Evolutionary conservation across 2,329 filamentous ascomycete genomes (phyloP), one percentile per base, ranked within the genome.

Genomic region (Neofusicoccum ribis): DNA sequence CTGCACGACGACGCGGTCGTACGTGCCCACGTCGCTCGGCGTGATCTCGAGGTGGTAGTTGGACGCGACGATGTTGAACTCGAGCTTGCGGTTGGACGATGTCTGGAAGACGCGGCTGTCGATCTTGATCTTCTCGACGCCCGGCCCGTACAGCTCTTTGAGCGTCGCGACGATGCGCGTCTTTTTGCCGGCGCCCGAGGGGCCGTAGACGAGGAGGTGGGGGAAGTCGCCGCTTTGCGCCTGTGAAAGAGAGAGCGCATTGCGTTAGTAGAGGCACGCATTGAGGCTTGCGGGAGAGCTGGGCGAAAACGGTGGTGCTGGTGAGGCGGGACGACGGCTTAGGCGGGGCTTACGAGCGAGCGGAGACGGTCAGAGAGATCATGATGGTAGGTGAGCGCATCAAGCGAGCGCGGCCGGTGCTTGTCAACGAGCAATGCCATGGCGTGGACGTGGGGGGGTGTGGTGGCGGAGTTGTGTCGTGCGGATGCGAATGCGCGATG

Each of bases 81-180:
- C 95, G 72, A 99, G 89, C 80, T 99, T 99, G 76, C 95, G 92
- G 79, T 97, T 98, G 74, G 90, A 91, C 23, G 88, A 93, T 1
- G 95, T 98, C 79, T 97, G 93, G 82, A 99, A 99, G 66, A 97
- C 91, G 69, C 95, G 91, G 12, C 93, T 92, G 76, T 99, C 95
- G 80, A 99, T 98, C 82, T 98, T 98, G 85, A 99, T 99, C 85
- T 97, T 98, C 76, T 99, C 96, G n/a, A 97, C 95, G 49, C 95
- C 94, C 0, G 94, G 89, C 0, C 95, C 95, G 78, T 95, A 99
- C 7, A 99, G 85, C 75, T 97, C 94, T 77, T 97, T 96, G 3
- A 99, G 82, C 0, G 94, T 98, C 15, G 95, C 93, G 17, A 97
- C 92, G 70, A 98, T 96, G 49, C 95, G 89, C 1, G 95, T 99